These are phyloP conservation scores for Punica granatum DNA, from an alignment of 345 rosid species.

Conservation along the genomic window DNA sequence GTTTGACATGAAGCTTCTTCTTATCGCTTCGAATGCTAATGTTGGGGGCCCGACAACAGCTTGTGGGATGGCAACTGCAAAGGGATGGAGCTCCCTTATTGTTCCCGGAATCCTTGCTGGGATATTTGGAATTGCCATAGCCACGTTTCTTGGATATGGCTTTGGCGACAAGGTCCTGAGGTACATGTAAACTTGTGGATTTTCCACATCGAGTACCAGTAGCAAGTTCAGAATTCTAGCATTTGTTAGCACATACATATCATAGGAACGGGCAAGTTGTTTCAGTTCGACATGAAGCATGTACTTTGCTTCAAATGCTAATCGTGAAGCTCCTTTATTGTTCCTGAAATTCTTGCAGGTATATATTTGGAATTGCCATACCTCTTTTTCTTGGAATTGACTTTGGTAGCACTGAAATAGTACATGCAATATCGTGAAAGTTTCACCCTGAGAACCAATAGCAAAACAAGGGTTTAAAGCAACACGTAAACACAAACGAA, in stretches of 20 bases:
- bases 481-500: not conserved
- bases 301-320: too few species aligned
- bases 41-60: conserved; percentile 94
- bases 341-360: too few species aligned
- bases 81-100: conserved; percentile 68
- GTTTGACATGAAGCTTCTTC: conserved; percentile 61
- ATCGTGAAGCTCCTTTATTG: too few species aligned
- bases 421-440: too few species aligned
- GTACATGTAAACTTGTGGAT: conserved; percentile 30
- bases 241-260: too few species aligned
- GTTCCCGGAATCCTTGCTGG: conserved; percentile 71
- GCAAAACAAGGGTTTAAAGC: too few species aligned
- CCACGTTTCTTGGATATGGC: conserved; percentile 63
- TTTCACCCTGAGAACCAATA: too few species aligned
- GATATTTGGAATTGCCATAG: conserved; percentile 69
- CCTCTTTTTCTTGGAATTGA: too few species aligned
- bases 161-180: conserved; percentile 46
- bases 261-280: too few species aligned
- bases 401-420: too few species aligned
- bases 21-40: conserved; percentile 87
- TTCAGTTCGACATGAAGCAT: too few species aligned
- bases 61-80: conserved; percentile 87
- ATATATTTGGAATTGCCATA: too few species aligned
- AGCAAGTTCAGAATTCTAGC: not conserved
- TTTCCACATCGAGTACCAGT: not conserved